These are phyloP conservation scores for Ustilago trichophora DNA, from an alignment of 1,284 basidiomycete species.

Conservation along the genomic window DNA sequence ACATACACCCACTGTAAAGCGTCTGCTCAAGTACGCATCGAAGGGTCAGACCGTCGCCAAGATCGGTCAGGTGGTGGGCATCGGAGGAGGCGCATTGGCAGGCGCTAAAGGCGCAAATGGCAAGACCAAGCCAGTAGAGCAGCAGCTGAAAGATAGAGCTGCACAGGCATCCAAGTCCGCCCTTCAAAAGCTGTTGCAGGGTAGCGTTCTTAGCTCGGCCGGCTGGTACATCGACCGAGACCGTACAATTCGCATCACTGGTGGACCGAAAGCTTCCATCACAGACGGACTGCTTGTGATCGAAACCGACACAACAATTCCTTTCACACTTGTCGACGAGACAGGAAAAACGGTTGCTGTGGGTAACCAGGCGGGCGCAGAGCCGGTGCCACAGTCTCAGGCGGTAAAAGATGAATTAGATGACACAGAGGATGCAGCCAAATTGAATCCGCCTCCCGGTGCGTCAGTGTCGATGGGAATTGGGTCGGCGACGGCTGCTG, in stretches of 20 bases:
- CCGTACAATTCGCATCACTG: conserved; percentile 49
- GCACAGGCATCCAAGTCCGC: conserved; percentile 45
- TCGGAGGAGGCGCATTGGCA: conserved; percentile 51
- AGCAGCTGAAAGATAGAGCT: conserved; percentile 35
- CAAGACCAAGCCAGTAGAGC: conserved; percentile 41
- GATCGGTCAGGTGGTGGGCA: conserved; percentile 54
- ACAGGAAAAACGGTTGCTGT: conserved; percentile 48
- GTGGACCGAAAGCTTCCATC: conserved; percentile 49
- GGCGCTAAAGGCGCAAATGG: conserved; percentile 25
- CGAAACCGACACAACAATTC: conserved; percentile 48
- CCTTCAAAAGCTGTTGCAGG: conserved; percentile 49
- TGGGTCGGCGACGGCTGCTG: conserved; percentile 22
- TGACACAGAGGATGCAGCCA: conserved; percentile 36
- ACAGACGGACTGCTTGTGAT: conserved; percentile 55
- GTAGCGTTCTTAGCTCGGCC: conserved; percentile 51
- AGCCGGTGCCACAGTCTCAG: conserved; percentile 18
- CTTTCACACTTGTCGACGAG: conserved; percentile 48
- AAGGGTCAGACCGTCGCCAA: conserved; percentile 52
- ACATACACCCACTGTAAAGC: conserved; percentile 46
- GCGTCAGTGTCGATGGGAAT: conserved; percentile 24
- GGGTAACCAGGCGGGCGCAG: conserved; percentile 42
- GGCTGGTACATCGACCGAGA: conserved; percentile 60
- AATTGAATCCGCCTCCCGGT: conserved; percentile 14
- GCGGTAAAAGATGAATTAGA: conserved; percentile 14
- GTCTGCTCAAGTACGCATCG: conserved; percentile 49